A percentile compares a stretch with the other conserved stretches of the same genome.
phyloP scores from a whole-genome alignment of 495 filamentous ascomycete species.

The Emericellopsis terricola region DNA sequence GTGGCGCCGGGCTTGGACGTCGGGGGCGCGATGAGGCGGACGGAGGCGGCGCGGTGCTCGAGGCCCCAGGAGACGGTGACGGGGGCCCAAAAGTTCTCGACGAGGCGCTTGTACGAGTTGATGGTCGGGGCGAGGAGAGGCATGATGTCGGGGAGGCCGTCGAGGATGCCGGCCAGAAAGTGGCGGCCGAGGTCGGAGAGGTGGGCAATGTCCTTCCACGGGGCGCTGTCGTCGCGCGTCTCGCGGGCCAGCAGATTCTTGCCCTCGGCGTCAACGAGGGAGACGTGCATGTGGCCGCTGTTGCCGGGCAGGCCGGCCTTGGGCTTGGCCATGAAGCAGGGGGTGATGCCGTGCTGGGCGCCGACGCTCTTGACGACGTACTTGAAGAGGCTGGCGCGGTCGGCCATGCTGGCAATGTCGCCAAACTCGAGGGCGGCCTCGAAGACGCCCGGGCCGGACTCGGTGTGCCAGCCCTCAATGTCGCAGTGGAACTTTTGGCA shows the following conservation, averaged over 20 bases:
- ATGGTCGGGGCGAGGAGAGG: conserved; percentile 83
- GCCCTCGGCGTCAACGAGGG: conserved; percentile 46
- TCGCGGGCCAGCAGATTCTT: conserved; percentile 71
- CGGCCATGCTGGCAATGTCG: conserved; percentile 74
- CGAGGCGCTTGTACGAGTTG: conserved; percentile 92
- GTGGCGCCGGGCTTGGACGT: conserved; percentile 68
- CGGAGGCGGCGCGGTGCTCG: conserved; percentile 83
- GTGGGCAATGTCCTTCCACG: conserved; percentile 54
- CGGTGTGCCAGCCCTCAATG: conserved; percentile 95
- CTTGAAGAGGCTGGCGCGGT: conserved; percentile 86
- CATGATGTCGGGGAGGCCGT: conserved; percentile 89
- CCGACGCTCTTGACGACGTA: conserved; percentile 72
- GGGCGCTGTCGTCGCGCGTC: conserved; percentile 44
- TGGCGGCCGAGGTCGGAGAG: conserved; percentile 82
- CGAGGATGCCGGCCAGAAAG: conserved; percentile 79
- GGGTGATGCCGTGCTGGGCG: conserved; percentile 74
- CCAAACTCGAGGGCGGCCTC: conserved; percentile 85
- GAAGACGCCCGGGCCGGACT: conserved; percentile 88
- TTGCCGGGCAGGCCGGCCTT: conserved; percentile 79
- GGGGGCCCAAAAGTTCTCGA: conserved; percentile 98
- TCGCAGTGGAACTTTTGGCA: conserved; percentile 67
- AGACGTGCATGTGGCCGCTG: conserved; percentile 88
- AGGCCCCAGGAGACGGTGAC: conserved; percentile 95
- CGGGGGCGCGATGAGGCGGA: conserved; percentile 77
- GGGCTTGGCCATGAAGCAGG: conserved; percentile 99